Percentiles rank a stretch among this genome's conserved stretches.
These are phyloP conservation scores for Macadamia tetraphylla DNA, from an alignment of 164 flowering plant species.

Conservation along the genomic window DNA sequence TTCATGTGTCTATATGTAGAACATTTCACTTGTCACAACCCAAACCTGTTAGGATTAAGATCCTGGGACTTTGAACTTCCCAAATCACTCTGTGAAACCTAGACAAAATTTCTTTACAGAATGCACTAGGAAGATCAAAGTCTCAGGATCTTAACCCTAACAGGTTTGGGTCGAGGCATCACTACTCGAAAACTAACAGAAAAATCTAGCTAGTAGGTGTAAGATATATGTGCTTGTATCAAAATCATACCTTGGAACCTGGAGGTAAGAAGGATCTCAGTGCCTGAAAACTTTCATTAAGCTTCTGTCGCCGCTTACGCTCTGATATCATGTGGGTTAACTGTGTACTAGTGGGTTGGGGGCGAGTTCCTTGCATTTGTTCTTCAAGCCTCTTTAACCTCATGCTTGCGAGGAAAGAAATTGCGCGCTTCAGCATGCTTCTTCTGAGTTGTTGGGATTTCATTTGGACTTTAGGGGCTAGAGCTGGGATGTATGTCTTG, in stretches of 20 bases:
- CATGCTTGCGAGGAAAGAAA: constrained; percentile 35
- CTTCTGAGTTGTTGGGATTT: constrained; percentile 17
- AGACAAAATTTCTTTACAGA: too few relatives aligned
- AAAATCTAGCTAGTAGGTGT: too few relatives aligned
- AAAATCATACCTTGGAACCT: constrained; percentile 61
- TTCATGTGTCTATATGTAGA: too few relatives aligned
- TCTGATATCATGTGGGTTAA: constrained; percentile 82
- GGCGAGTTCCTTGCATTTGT: constrained; percentile 25
- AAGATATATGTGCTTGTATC: too few relatives aligned
- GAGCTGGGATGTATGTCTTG: constrained; percentile 24
- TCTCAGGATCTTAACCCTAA: too few relatives aligned
- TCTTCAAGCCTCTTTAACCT: constrained; percentile 24
- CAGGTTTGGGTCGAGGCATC: too few relatives aligned
- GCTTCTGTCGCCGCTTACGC: constrained; percentile 71
- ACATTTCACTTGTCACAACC: too few relatives aligned
- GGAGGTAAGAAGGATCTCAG: constrained; percentile 76
- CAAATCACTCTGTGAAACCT: too few relatives aligned
- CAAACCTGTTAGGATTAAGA: too few relatives aligned
- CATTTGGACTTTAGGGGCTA: constrained; percentile 3
- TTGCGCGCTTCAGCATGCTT: constrained; percentile 37
- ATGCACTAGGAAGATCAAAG: too few relatives aligned
- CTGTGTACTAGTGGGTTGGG: constrained; percentile 44
- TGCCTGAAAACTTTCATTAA: constrained; percentile 69
- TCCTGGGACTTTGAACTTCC: too few relatives aligned
- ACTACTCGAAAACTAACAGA: too few relatives aligned